Evolutionary conservation across 225 moss, liverwort and hornwort genomes (phyloP).

Genomic region (Takakia lepidozioides): DNA sequence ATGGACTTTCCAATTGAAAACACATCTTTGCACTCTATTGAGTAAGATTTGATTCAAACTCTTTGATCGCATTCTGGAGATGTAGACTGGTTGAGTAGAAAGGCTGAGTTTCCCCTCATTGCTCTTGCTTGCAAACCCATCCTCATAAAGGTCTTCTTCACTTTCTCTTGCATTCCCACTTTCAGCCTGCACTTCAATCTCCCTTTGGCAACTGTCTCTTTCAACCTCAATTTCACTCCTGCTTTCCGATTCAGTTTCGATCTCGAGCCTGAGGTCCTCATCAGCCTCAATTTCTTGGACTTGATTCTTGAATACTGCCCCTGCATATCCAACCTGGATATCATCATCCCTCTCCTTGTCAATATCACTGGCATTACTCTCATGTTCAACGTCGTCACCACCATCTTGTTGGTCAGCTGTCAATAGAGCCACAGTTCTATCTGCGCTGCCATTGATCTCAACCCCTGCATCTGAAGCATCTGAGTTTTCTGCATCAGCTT

Average conservation of each 20-base stretch:
- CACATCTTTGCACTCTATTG: no score
- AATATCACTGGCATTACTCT: slow-evolving; percentile 9
- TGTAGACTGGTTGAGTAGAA: no score
- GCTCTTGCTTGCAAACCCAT: no score
- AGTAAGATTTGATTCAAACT: no score
- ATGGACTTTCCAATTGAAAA: no score
- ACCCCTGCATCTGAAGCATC: slow-evolving; percentile 4
- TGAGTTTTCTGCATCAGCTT: slow-evolving; percentile 12
- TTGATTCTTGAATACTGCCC: slow-evolving; percentile 14
- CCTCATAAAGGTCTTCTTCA: no score
- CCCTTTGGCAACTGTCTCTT: slow-evolving; percentile 18
- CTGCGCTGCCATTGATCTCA: neutral
- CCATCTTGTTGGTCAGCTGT: slow-evolving; percentile 5
- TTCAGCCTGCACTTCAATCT: slow-evolving; percentile 13
- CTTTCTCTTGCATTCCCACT: no score
- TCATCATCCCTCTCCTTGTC: no score
- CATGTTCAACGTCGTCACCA: slow-evolving; percentile 4
- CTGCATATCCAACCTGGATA: slow-evolving; percentile 2
- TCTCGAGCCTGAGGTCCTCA: no score
- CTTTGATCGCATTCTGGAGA: no score
- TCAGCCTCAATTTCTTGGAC: slow-evolving; percentile 17
- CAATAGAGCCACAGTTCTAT: neutral
- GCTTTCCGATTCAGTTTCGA: no score
- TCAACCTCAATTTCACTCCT: slow-evolving; percentile 19
- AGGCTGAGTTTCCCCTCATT: no score